Conservation (phyloP, 805 yeast species). For the Cyberlindnera xishuangbannaensis region DNA sequence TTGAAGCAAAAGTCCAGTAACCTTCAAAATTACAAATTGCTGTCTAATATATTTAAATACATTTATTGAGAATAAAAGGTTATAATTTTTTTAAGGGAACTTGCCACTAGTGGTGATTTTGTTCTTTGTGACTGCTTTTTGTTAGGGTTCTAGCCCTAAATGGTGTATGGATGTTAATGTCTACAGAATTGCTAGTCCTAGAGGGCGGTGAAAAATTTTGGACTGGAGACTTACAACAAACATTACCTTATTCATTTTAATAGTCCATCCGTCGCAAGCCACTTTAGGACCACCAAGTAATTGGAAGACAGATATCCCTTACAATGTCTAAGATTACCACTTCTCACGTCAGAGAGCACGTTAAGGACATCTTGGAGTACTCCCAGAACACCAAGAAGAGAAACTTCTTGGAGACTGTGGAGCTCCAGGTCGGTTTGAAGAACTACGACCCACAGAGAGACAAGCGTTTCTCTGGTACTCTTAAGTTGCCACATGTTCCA, state of each 20-base stretch:
- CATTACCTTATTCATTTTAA: too few relatives aligned
- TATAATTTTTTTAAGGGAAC: too few relatives aligned
- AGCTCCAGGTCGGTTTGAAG: constrained; percentile 98
- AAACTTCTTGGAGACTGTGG: constrained; percentile 99
- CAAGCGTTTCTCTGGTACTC: constrained; percentile 99
- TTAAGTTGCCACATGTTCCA: constrained; percentile 97
- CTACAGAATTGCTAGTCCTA: too few relatives aligned
- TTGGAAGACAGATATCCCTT: constrained; percentile 67
- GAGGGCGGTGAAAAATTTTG: background rate
- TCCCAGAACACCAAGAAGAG: constrained; percentile 97
- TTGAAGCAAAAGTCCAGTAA: too few relatives aligned
- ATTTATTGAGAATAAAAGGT: too few relatives aligned
- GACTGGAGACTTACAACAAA: too few relatives aligned
- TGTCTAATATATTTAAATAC: too few relatives aligned
- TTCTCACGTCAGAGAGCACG: constrained; percentile 95
- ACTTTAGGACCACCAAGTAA: constrained; percentile 46
- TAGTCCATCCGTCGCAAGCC: constrained; percentile 43
- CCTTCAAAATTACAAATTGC: too few relatives aligned
- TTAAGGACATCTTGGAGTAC: constrained; percentile 82
- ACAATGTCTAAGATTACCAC: constrained; percentile 84
- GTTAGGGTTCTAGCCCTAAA: too few relatives aligned
- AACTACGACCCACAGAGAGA: constrained; percentile 99
- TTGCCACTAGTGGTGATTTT: too few relatives aligned
- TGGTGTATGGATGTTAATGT: too few relatives aligned
- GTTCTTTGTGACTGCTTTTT: too few relatives aligned